These are phyloP conservation scores for Saccharomycopsis hybrid DNA, from an alignment of 1,139 yeast species.

Conservation along the genomic window DNA sequence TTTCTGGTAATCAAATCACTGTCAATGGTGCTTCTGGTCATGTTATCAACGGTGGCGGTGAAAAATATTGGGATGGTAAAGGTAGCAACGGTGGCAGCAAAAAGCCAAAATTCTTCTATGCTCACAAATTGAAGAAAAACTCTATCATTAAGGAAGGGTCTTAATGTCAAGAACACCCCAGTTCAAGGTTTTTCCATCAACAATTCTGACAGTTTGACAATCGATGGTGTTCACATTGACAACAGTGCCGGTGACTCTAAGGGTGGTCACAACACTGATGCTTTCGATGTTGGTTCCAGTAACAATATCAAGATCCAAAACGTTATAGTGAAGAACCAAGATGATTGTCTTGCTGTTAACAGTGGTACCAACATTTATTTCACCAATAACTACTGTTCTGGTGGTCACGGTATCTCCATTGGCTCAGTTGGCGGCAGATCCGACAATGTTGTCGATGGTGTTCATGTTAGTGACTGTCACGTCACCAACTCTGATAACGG, in stretches of 20 bases:
- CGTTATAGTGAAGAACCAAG: conserved; percentile 21
- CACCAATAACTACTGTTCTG: conserved; percentile 21
- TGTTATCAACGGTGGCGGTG: conserved; percentile 22
- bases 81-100: conserved; percentile 21
- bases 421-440: conserved; percentile 23
- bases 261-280: conserved; percentile 22
- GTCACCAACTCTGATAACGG: conserved; percentile 22
- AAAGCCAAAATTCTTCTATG: conserved; percentile 22
- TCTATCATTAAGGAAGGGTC: conserved; percentile 16
- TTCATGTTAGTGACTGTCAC: conserved; percentile 15
- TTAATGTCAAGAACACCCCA: conserved; percentile 22
- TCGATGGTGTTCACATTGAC: conserved; percentile 19
- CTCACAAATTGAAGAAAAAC: conserved; percentile 14
- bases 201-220: conserved; percentile 10
- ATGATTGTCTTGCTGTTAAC: conserved; percentile 23
- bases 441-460: conserved; percentile 18
- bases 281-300: conserved; percentile 22
- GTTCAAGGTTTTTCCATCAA: conserved; percentile 20
- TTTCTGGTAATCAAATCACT: conserved; percentile 20
- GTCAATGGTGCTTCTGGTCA: conserved; percentile 22
- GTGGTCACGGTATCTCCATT: conserved; percentile 24
- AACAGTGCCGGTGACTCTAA: conserved; percentile 21
- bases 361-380: conserved; percentile 21
- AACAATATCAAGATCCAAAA: conserved; percentile 16
- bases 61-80: conserved; percentile 23